Base-by-base conservation (phyloP, 2,329 filamentous ascomycete genomes). In the Pseudonectria foliicola region DNA sequence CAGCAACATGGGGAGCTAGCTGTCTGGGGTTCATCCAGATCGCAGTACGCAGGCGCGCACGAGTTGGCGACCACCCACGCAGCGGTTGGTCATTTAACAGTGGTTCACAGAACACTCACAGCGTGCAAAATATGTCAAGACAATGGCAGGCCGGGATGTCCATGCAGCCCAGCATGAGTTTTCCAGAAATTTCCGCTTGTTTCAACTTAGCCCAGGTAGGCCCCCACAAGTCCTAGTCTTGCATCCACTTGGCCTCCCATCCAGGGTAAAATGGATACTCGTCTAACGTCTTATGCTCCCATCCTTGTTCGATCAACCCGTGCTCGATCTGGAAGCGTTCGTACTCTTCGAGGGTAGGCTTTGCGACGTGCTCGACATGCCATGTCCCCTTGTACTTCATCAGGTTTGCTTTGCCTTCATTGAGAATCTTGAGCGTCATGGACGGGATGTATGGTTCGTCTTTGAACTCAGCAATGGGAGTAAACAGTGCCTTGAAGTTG, bases 401-500 rank as follows among this genome's bases (percentile, higher is more conserved):
- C 8, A 90, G 50, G 26, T 60, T 76, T 53, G 70, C 70, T 59
- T 87, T 87, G 0, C 54, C 55, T 12, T 53, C 50, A 4, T 66
- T 72, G n/a, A 90, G 49, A 1, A 92, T 64, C 59, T 82, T 84
- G 3, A 77, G 58, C 2, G 87, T 34, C 5, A 93, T 55, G 0
- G 73, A 74, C 0, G 87, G 87, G 0, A 94, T 63, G 30, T 77
- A 82, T 0, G 83, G 75, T 56, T 94, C 87, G 37, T 82, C 68
- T 3, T 74, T 65, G 38, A 93, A 78, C 43, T 82, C 77, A 1
- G 68, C 55, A 0, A 94, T 56, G 0, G 83, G 82, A 0, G 85
- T 92, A 59, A 93, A 93, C 0, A 92, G 59, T 0, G 82, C 85
- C 54, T 90, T 93, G 73, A 90, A 94, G 57, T 92, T 93, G 66